Evolutionary conservation across 768 basidiomycete species (phyloP), one percentile per base, ranked within the genome.

Genomic region (Hericium rajendrae): DNA sequence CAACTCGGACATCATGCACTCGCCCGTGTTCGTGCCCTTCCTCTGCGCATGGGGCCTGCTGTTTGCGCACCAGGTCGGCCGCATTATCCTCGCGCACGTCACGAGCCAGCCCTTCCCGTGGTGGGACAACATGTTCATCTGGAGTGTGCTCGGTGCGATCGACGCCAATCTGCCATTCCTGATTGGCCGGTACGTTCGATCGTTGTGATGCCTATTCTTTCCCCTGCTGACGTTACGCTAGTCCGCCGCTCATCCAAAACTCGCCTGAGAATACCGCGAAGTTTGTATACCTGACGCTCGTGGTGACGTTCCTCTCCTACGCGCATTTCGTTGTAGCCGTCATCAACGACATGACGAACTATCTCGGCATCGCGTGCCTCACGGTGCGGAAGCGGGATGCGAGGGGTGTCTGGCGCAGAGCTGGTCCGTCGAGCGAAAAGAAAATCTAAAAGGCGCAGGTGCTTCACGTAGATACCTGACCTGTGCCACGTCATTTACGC

Each of bases 361-460:
- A 86, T 71, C 79, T 95, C 60, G 95, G 95, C 12, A 92, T 97
- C 64, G 95, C 92, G 1, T 97, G 93, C 73, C 93, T 97, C 67
- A 92, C 89, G 15, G 93, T 97, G 48, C 77, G 85, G 55, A 94
- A 90, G 74, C 89, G 83, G 78, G 91, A 92, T 62, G 73, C 73
- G 39, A 69, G 78, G 49, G 87, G 88, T 11, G 72, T 77, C 16
- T 90, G 88, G 88, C 68, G 70, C 54, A 63, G 70, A 38, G 70
- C 72, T 13, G 56, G 61, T 6, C 67, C 62, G 38, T 57, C 60
- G 13, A 62, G 59, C 50, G 51, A 48, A 18, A 64, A 63, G 56
- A 63, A 59, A 48, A 62, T 43, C 15, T 54, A 51, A n/a, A 11
- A 46, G 12, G 22, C 43, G 22, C 43, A 16, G n/a, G 16, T 22